Evolutionary conservation across 2,329 filamentous ascomycete genomes (phyloP).

Genomic region (Monilinia vaccinii-corymbosi): DNA sequence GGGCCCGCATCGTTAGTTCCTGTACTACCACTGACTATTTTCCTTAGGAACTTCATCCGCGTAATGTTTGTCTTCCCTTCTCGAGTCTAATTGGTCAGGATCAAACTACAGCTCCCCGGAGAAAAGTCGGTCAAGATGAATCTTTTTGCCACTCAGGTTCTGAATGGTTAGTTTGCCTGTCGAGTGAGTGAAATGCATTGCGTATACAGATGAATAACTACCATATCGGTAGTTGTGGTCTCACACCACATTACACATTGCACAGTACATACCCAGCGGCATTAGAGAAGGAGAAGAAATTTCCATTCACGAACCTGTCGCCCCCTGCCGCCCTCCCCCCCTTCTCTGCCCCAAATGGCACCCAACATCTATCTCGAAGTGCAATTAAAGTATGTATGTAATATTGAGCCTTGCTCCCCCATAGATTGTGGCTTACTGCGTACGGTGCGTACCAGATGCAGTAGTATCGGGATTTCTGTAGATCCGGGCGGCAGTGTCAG

Average conservation of each 20-base stretch:
- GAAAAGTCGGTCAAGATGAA: not conserved
- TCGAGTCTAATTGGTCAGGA: not conserved
- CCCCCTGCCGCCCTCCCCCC: no score
- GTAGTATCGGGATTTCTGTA: not conserved
- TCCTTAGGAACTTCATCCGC: not conserved
- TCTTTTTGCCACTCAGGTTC: not conserved
- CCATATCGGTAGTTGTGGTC: not conserved
- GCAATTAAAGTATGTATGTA: not conserved
- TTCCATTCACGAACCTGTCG: not conserved
- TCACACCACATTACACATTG: not conserved
- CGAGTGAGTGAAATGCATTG: not conserved
- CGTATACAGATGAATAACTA: not conserved
- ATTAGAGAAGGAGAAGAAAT: not conserved
- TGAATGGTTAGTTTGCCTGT: not conserved
- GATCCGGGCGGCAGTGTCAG: slow-evolving; percentile 5
- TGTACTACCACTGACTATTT: no score
- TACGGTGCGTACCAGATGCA: not conserved
- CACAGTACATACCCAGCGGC: not conserved
- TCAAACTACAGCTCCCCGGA: not conserved
- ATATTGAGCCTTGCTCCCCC: not conserved
- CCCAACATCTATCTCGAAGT: not conserved
- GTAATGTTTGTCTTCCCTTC: not conserved
- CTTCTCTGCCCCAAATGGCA: no score
- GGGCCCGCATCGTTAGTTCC: not conserved
- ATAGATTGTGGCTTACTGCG: not conserved